A percentile compares a stretch with the other conserved stretches of the same genome.
Evolutionary conservation across 768 basidiomycete genomes (phyloP).

Genomic region (Boletus bicolor): DNA sequence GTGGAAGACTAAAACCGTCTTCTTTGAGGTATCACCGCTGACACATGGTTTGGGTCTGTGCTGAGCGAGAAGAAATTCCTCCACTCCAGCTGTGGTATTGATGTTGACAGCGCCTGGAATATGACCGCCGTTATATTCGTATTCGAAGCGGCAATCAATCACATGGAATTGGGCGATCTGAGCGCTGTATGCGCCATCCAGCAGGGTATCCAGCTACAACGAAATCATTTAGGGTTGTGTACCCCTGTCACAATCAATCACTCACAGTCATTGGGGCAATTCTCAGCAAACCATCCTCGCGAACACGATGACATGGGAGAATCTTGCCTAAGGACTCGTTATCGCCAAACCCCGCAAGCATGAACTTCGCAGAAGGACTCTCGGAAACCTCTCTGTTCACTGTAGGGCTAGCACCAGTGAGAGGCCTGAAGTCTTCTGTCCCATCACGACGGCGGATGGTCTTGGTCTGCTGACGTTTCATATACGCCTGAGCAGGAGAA

Average conservation of each 20-base stretch:
- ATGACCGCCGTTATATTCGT: constrained; percentile 94
- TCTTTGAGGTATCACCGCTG: constrained; percentile 70
- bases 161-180: constrained; percentile 70
- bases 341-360: constrained; percentile 78
- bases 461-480: constrained; percentile 71
- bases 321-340: constrained; percentile 93
- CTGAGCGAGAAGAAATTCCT: constrained; percentile 71
- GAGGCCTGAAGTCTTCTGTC: constrained; percentile 73
- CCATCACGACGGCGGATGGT: constrained; percentile 79
- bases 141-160: constrained; percentile 97
- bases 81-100: constrained; percentile 74
- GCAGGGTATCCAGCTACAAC: constrained; percentile 67
- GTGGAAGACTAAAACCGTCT: constrained; percentile 91
- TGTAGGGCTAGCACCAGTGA: constrained; percentile 63
- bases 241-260: constrained; percentile 9
- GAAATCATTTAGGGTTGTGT: neutral
- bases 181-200: constrained; percentile 69
- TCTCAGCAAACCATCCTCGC: constrained; percentile 94
- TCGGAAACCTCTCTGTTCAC: constrained; percentile 44
- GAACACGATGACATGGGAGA: constrained; percentile 88
- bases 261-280: constrained; percentile 77
- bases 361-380: constrained; percentile 55
- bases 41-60: constrained; percentile 62
- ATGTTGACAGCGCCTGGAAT: constrained; percentile 90
- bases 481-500: constrained; percentile 79